Base-by-base conservation (phyloP, 1,284 basidiomycete species). In the Tilletia caries region DNA sequence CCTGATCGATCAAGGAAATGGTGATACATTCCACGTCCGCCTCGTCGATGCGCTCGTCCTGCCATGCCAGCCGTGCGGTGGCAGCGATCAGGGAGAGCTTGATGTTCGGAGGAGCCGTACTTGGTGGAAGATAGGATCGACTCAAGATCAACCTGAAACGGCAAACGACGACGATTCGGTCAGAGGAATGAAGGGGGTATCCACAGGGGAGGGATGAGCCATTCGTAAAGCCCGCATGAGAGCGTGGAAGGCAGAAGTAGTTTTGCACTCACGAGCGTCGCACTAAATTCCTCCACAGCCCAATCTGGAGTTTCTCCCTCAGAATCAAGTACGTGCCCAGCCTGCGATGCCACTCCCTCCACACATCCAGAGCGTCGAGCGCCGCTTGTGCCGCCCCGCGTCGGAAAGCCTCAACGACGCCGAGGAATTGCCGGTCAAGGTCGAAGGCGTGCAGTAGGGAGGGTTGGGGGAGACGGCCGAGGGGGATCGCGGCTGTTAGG, bases 261-360 rank as follows among this genome's bases (percentile, higher is more conserved):
- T n/a, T n/a, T 15, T 12, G 20, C 20, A 75, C 83, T 70, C 37
- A 84, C 83, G 78, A 78, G 70, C 74, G 73, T 33, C 83, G 74
- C 32, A 81, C 73, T 32, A 85, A 69, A 65, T 85, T 84, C n/a
- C 85, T 78, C 85, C 85, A 85, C 23, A 83, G 79, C 6, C 84
- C 74, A 29, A 82, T 75, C 71, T 83, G 81, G 29, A 84, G 74
- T 72, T 85, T 85, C 46, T 85, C 85, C 29, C 75, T 64, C 46
- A 85, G 65, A 5, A 85, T 68, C 25, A 85, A 73, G 71, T 84
- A 85, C 48, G 83, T 80, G 3, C 84, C 83, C 58, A 77, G 75
- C 0, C 70, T 68, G 8, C 81, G 67, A 66, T 84, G 81, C 80
- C 81, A 84, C 27, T 81, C 75, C 67, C 77, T 76, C 66, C 81